Evolutionary conservation across 73 alveolate species (phyloP).

Genomic region (Paramecium bursaria): DNA sequence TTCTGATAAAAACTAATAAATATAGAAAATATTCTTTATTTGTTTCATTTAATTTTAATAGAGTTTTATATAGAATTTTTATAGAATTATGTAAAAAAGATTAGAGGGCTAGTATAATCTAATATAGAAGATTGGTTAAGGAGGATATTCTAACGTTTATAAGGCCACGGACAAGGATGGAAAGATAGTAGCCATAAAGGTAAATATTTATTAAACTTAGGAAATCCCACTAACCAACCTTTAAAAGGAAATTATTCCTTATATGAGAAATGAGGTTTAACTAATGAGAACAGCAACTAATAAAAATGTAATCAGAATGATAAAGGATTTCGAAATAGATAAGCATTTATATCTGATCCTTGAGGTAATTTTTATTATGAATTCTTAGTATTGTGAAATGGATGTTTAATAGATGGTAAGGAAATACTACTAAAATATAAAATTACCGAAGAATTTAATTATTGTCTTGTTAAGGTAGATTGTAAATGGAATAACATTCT

Average conservation of each 20-base stretch:
- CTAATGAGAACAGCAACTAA: constrained; percentile 1
- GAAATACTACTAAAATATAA: constrained; percentile 4
- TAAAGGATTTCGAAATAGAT: neutral
- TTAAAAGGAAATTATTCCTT: constrained; percentile 29
- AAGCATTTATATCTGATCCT: neutral
- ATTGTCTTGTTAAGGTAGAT: neutral
- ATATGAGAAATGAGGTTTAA: constrained; percentile 15
- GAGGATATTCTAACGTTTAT: constrained; percentile 31
- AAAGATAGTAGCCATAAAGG: constrained; percentile 26
- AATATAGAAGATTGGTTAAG: too few species aligned
- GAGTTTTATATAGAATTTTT: too few species aligned
- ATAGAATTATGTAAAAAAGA: too few species aligned
- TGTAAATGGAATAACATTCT: constrained; percentile 24
- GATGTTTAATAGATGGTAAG: constrained; percentile 1
- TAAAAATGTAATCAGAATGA: constrained; percentile 13
- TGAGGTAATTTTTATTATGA: neutral
- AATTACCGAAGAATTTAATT: constrained; percentile 1
- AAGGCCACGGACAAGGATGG: neutral
- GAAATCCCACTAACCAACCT: neutral
- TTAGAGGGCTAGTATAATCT: too few species aligned
- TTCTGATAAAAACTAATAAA: too few species aligned
- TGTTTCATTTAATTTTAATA: too few species aligned
- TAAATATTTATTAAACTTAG: neutral
- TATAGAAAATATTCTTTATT: too few species aligned
- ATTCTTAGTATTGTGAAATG: neutral